Evolutionary conservation across 805 yeast species (phyloP), one percentile per base, ranked within the genome.

Genomic region (Pichia paraexigua): DNA sequence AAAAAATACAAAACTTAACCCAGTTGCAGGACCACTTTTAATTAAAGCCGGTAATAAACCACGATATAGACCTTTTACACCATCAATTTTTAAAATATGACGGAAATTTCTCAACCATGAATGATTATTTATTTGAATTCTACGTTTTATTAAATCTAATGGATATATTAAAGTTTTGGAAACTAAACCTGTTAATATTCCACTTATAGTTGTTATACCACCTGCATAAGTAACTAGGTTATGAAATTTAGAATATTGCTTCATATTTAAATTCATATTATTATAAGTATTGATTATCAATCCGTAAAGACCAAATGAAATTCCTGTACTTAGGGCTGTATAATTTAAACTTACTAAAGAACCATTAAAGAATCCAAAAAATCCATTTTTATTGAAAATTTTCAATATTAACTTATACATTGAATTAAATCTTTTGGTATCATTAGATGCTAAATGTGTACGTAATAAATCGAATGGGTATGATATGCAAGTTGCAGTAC

Each of bases 381-480:
- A 0, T 0, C 83, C 82, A 10, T 68, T 70, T 1, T 50, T 48
- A 15, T 45, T 27, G 47, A 61, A 59, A 15, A 78, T 73, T 1
- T 57, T 48, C 5, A 41, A 49, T 63, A 74, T 67, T n/a, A 78
- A 72, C 1, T 43, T 44, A 10, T 48, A 11, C n/a, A 69, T 52
- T 2, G 71, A 65, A n/a, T 67, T 57, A 41, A 77, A 71, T 11
- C 63, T 51, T 43, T 55, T 64, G 2, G 54, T 50, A 27, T 69
- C 68, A 60, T 82, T 82, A 3, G 91, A 92, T 1, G 89, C 95
- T 47, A 90, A 75, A 49, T 96, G 72, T 0, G 99, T 94, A 48
- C 99, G 70, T 43, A 94, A 67, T n/a, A 89, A 74, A 65, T 94
- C 99, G 60, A 88, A 82, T 1, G 99, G 99, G 63, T 94, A 94